phyloP scores from a whole-genome alignment of 1,284 basidiomycete genomes.

The Malassezia yamatoensis region DNA sequence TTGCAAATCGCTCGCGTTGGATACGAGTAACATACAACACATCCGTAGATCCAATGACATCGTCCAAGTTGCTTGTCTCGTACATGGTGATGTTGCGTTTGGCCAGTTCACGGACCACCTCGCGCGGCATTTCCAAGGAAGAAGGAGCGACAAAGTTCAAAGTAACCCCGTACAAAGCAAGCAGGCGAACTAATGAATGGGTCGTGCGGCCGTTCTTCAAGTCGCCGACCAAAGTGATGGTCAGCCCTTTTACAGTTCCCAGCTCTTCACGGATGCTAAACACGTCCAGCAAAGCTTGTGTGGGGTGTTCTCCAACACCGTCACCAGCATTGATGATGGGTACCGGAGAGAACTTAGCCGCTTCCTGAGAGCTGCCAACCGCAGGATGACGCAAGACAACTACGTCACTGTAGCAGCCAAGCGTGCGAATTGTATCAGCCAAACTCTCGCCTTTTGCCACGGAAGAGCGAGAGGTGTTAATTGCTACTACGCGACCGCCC shows the following conservation, averaged over 20 bases:
- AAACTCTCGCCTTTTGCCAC: constrained; percentile 90
- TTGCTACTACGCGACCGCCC: constrained; percentile 83
- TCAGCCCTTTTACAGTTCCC: constrained; percentile 92
- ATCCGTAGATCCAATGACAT: constrained; percentile 83
- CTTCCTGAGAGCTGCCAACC: constrained; percentile 63
- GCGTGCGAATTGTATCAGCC: constrained; percentile 83
- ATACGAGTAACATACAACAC: constrained; percentile 94
- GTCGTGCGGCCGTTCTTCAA: constrained; percentile 97
- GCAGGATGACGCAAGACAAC: constrained; percentile 90
- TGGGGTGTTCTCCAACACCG: constrained; percentile 93
- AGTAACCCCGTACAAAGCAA: constrained; percentile 72
- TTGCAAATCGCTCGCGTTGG: constrained; percentile 86
- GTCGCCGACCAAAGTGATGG: constrained; percentile 82
- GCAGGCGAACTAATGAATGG: constrained; percentile 83
- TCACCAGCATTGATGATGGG: constrained; percentile 96
- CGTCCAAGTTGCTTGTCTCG: constrained; percentile 74
- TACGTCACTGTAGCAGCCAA: constrained; percentile 91
- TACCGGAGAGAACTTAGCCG: constrained; percentile 83
- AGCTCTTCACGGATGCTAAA: constrained; percentile 97
- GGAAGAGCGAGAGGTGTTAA: constrained; percentile 72
- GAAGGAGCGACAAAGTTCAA: constrained; percentile 92
- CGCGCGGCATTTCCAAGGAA: constrained; percentile 81
- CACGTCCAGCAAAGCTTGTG: constrained; percentile 69
- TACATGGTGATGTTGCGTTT: constrained; percentile 56
- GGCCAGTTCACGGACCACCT: constrained; percentile 62